These are phyloP conservation scores for Keqinozyma sinolaborantium DNA, from an alignment of 1,139 yeast genomes.

Conservation along the genomic window DNA sequence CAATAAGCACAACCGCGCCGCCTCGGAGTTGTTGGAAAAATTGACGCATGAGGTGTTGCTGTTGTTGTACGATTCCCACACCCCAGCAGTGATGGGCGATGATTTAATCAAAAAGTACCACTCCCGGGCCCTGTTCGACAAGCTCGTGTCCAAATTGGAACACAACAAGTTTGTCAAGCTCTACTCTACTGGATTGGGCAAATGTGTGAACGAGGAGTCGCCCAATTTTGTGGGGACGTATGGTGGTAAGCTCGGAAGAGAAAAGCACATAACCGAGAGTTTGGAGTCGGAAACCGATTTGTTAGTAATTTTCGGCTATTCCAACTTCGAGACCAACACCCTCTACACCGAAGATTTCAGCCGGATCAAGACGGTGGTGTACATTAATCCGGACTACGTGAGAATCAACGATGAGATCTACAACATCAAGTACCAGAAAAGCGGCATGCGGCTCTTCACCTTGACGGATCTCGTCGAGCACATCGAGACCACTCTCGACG, in stretches of 20 bases:
- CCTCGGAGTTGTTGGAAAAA: constrained; percentile 22
- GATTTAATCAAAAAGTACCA: constrained; percentile 58
- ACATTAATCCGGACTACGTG: constrained; percentile 35
- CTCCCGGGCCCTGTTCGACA: constrained; percentile 34
- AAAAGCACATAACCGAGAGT: constrained; percentile 21
- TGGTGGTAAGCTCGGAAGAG: constrained; percentile 35
- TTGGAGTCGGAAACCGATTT: constrained; percentile 42
- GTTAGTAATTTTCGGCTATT: constrained; percentile 49
- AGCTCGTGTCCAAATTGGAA: constrained; percentile 40
- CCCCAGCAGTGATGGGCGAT: constrained; percentile 68
- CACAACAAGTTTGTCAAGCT: constrained; percentile 22
- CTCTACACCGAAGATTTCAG: constrained; percentile 19
- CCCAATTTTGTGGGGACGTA: constrained; percentile 63
- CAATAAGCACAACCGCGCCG: constrained; percentile 11
- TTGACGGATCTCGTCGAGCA: constrained; percentile 18
- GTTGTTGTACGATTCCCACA: constrained; percentile 45
- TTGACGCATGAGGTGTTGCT: constrained; percentile 46
- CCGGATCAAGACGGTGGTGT: constrained; percentile 19
- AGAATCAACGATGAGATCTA: constrained; percentile 21
- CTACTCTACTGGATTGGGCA: constrained; percentile 41
- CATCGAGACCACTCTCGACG: constrained; percentile 12
- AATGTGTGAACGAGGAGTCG: constrained; percentile 59
- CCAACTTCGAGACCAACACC: constrained; percentile 55
- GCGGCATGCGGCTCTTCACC: constrained; percentile 16
- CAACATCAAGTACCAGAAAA: constrained; percentile 16